Base-by-base conservation (phyloP, 345 rosid species). In the Pistacia integerrima region DNA sequence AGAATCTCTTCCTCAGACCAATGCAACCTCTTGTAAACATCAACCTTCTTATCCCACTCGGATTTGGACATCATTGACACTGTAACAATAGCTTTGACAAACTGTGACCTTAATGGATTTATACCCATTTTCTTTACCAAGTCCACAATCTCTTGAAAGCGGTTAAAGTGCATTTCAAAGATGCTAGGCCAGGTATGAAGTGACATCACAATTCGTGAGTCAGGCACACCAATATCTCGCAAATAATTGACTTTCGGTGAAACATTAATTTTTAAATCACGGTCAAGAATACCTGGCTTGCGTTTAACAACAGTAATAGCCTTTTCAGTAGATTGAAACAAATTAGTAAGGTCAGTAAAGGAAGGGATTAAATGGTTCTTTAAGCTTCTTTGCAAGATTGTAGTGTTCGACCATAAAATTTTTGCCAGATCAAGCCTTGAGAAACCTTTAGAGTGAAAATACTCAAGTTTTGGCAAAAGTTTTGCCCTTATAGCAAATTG, bases 1-100 rank as follows among this genome's bases (percentile, higher is more conserved):
- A 67, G 10, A 62, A 75, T n/a, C 58, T 73, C 79, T 11, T 79
- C 78, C 67, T 69, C 63, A 22, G 78, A 75, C 82, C 64, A 80
- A 44, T 76, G 80, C 74, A 82, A 80, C 20, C 36, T 59, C 61
- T 17, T 67, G 41, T 33, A 76, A 63, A 67, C 35, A 8, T 67
- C 25, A 0, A 75, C 12, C 30, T 78, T 85, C 57, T 22, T 62
- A 35, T 72, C 35, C 76, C 72, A 72, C 10, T 36, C 35, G 17
- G 59, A 28, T 72, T 72, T 66, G 52, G 67, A 73, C 46, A 73
- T 20, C 20, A 1, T 8, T 7, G 33, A 8, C 25, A 44, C 9
- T 22, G 49, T 69, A 46, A 17, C 11, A 46, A 82, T 30, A 8
- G 77, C 80, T 7, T 49, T 0, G 25, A 69, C 71, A 66, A 79